Conservation (phyloP, 1,284 basidiomycete species). For the Xanthoconium separans region DNA sequence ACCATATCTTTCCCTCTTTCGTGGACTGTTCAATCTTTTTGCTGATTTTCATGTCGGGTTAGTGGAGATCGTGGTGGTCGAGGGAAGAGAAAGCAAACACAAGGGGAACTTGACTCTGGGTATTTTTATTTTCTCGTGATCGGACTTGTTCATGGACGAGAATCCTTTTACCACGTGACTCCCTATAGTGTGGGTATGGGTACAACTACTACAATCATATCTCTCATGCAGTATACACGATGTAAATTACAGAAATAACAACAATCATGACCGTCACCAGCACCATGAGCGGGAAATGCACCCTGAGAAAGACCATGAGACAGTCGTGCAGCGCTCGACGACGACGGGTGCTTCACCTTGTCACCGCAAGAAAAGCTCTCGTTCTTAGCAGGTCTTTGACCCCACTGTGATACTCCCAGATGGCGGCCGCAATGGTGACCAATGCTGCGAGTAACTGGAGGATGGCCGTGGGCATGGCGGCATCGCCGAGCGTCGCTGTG, state of each 20-base stretch:
- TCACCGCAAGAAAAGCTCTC: conserved; percentile 57
- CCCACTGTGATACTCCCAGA: conserved; percentile 63
- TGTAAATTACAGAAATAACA: conserved; percentile 49
- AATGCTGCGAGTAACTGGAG: conserved; percentile 51
- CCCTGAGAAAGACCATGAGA: conserved; percentile 34
- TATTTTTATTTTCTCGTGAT: conserved; percentile 25
- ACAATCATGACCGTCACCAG: conserved; percentile 49
- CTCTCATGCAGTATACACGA: conserved; percentile 29
- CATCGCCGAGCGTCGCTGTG: conserved; percentile 12
- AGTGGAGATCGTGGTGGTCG: conserved; percentile 11
- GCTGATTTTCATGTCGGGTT: conserved; percentile 78
- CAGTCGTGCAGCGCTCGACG: conserved; percentile 7
- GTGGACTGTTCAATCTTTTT: conserved; percentile 84
- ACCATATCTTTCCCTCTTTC: conserved; percentile 84
- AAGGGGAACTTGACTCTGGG: conserved; percentile 8
- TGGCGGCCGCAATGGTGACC: conserved; percentile 52
- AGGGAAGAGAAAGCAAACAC: conserved; percentile 8
- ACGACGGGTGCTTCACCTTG: conserved; percentile 50
- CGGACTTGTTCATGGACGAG: not conserved
- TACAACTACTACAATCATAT: too few relatives aligned
- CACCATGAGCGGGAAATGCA: conserved; percentile 52
- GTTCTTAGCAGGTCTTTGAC: conserved; percentile 53
- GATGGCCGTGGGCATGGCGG: conserved; percentile 32
- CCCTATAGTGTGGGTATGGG: too few relatives aligned
- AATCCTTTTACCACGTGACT: too few relatives aligned